Conservation (phyloP, 1,284 basidiomycete genomes). For the Somion occarium region DNA sequence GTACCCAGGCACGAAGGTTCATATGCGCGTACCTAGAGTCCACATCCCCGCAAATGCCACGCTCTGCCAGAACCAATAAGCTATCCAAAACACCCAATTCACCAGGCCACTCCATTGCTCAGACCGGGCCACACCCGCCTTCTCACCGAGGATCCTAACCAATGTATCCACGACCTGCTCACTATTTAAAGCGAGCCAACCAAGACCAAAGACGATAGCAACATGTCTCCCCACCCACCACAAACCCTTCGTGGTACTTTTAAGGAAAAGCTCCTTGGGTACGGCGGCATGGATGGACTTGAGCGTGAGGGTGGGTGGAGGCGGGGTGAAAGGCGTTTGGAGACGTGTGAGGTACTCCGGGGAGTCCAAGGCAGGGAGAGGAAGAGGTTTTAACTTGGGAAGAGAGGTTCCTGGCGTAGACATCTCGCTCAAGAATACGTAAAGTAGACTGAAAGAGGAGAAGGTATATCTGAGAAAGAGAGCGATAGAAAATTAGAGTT, state of each 20-base stretch:
- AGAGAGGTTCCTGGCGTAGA: background rate
- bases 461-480: too few relatives aligned
- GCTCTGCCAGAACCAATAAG: constrained; percentile 28
- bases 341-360: constrained; percentile 23
- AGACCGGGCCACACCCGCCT: background rate
- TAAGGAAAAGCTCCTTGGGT: constrained; percentile 51
- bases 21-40: constrained; percentile 21
- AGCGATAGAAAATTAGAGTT: too few relatives aligned
- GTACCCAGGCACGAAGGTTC: too few relatives aligned
- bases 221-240: constrained; percentile 38
- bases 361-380: constrained; percentile 12
- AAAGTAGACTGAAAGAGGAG: too few relatives aligned
- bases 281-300: constrained; percentile 44
- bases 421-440: background rate
- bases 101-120: background rate
- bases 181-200: constrained; percentile 20
- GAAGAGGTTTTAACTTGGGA: background rate
- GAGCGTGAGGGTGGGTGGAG: constrained; percentile 35
- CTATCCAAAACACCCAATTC: constrained; percentile 16
- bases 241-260: constrained; percentile 32
- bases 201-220: constrained; percentile 18
- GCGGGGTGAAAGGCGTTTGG: constrained; percentile 24
- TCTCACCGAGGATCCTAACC: background rate
- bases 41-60: constrained; percentile 24
- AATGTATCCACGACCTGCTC: constrained; percentile 10